phyloP scores from a whole-genome alignment of 768 basidiomycete species.

The Mycena capillaripes region DNA sequence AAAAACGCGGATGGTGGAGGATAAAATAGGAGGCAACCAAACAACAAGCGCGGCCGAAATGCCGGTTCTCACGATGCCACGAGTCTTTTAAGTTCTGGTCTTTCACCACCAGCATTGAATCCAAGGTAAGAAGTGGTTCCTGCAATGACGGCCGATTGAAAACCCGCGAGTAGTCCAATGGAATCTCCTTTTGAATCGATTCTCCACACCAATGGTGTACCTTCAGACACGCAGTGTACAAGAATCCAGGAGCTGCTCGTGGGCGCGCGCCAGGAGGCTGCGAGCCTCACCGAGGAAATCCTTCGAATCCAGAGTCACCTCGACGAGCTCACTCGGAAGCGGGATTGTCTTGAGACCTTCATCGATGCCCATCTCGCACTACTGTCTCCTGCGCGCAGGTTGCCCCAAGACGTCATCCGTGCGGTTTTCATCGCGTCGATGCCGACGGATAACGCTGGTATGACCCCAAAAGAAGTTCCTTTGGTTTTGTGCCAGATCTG shows the following conservation, averaged over 20 bases:
- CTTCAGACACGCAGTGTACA: not conserved
- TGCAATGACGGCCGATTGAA: too few relatives aligned
- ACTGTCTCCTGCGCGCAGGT: not conserved
- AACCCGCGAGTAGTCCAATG: not conserved
- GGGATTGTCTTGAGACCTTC: not conserved
- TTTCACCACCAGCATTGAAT: too few relatives aligned
- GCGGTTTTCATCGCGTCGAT: not conserved
- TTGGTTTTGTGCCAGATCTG: not conserved
- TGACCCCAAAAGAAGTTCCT: not conserved
- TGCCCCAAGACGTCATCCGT: not conserved
- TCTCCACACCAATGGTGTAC: slow-evolving; percentile 4
- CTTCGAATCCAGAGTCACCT: not conserved
- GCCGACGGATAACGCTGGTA: not conserved
- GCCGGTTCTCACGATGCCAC: too few relatives aligned
- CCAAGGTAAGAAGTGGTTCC: too few relatives aligned
- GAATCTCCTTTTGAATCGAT: slow-evolving; percentile 5
- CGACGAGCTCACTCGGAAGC: not conserved
- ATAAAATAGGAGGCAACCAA: too few relatives aligned
- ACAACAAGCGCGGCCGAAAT: too few relatives aligned
- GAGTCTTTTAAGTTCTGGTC: too few relatives aligned
- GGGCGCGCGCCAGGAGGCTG: not conserved
- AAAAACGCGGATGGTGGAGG: too few relatives aligned
- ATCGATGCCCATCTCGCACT: slow-evolving; percentile 5
- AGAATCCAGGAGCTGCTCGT: not conserved
- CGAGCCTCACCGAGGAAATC: not conserved